Evolutionary conservation across 2,329 filamentous ascomycete species (phyloP).

Genomic region (Trichoderma guizhouense): DNA sequence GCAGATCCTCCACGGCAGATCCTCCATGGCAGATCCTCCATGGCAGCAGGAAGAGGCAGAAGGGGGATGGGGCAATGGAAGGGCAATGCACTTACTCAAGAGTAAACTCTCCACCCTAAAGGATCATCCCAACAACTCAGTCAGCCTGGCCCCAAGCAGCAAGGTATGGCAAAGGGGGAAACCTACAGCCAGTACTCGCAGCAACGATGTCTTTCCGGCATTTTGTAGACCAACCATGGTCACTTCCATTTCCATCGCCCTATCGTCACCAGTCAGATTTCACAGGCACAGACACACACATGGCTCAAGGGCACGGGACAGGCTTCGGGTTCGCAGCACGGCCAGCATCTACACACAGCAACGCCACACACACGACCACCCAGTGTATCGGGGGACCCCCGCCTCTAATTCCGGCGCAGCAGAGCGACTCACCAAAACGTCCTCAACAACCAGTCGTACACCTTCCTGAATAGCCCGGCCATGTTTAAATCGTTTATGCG

Average conservation of each 20-base stretch:
- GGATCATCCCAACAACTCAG: slow-evolving; percentile 7
- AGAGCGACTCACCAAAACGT: slow-evolving; percentile 78
- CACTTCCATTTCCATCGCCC: slow-evolving; percentile 99
- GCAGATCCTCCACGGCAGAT: not conserved
- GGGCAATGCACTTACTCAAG: slow-evolving; percentile 72
- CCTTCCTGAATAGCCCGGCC: slow-evolving; percentile 86
- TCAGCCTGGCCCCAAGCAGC: slow-evolving; percentile 21
- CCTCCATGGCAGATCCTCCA: not conserved
- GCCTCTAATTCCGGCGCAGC: not conserved
- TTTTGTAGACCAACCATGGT: slow-evolving; percentile 99
- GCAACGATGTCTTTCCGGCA: slow-evolving; percentile 92
- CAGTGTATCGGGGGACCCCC: not conserved
- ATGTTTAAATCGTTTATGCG: slow-evolving; percentile 47
- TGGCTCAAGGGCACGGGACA: slow-evolving; percentile 10
- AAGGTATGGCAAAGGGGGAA: slow-evolving; percentile 5
- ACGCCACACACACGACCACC: not conserved
- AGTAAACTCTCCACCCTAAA: slow-evolving; percentile 95
- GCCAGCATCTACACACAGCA: not conserved
- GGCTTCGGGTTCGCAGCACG: not conserved
- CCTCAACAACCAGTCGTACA: slow-evolving; percentile 98
- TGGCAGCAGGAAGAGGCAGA: slow-evolving; percentile 4
- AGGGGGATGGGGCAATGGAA: slow-evolving; percentile 11
- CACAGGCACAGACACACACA: not conserved
- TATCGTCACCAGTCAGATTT: slow-evolving; percentile 36
- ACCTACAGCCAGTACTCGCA: slow-evolving; percentile 91